Evolutionary conservation across 1,284 basidiomycete species (phyloP).

Genomic region (Cutaneotrichosporon sp.): DNA sequence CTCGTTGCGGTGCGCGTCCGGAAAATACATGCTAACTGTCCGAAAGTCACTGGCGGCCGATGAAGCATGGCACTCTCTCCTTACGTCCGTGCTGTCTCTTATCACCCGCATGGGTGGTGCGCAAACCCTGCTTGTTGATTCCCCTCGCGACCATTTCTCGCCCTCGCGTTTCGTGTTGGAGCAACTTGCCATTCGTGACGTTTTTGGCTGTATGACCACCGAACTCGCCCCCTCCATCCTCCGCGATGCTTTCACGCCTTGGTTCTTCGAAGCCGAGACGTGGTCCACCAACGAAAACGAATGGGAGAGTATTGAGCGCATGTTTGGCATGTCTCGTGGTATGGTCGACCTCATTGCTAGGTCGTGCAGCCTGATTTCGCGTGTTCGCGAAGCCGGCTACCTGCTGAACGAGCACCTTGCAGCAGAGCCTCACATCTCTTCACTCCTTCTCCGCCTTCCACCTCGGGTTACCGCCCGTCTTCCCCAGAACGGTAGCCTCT

Average conservation of each 20-base stretch:
- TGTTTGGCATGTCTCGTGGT: constrained; percentile 43
- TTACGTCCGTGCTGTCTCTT: constrained; percentile 35
- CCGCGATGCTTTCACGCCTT: constrained; percentile 38
- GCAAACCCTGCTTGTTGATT: constrained; percentile 33
- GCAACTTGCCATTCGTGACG: constrained; percentile 43
- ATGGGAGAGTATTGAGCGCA: constrained; percentile 42
- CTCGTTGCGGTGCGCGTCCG: too few species aligned
- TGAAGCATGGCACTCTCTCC: constrained; percentile 43
- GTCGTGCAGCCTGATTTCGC: constrained; percentile 30
- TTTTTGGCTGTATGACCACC: constrained; percentile 46
- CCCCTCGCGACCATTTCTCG: constrained; percentile 32
- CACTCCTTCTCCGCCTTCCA: constrained; percentile 15
- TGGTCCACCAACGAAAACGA: constrained; percentile 37
- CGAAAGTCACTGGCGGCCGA: constrained; percentile 39
- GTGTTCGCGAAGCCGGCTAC: constrained; percentile 18
- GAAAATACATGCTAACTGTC: neutral
- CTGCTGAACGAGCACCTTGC: constrained; percentile 18
- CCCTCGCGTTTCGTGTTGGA: constrained; percentile 42
- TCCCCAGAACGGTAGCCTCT: constrained; percentile 8
- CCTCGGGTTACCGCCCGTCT: constrained; percentile 17
- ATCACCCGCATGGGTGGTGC: constrained; percentile 42
- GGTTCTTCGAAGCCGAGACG: constrained; percentile 43
- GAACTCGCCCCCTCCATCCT: constrained; percentile 38
- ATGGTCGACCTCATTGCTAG: constrained; percentile 43
- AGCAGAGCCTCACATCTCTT: constrained; percentile 12